These are phyloP conservation scores for Salix caprea DNA, from an alignment of 345 rosid species.

Conservation along the genomic window DNA sequence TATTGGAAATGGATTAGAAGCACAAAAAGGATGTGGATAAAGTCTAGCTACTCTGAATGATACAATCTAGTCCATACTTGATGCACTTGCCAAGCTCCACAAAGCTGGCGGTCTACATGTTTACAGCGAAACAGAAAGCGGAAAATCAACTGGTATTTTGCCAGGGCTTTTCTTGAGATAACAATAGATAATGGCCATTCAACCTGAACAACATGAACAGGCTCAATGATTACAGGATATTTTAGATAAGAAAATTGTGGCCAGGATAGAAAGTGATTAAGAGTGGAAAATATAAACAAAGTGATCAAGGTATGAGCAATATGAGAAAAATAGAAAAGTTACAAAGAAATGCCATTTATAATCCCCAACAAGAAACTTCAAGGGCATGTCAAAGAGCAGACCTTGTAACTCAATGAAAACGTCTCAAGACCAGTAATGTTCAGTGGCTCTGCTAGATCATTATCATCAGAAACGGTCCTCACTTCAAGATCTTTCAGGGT, in stretches of 20 bases:
- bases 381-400: slow-evolving; percentile 14
- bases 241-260: background rate
- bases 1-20: slow-evolving; percentile 21
- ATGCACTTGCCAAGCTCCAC: slow-evolving; percentile 96
- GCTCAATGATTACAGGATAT: background rate
- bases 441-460: slow-evolving; percentile 59
- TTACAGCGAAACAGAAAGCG: slow-evolving; percentile 91
- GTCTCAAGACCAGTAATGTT: slow-evolving; percentile 93
- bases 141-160: slow-evolving; percentile 87
- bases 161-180: slow-evolving; percentile 79
- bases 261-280: background rate
- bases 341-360: background rate
- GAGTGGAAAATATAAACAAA: background rate
- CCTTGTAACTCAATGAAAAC: slow-evolving; percentile 96
- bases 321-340: background rate
- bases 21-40: slow-evolving; percentile 7
- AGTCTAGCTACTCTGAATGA: background rate
- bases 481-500: slow-evolving; percentile 48
- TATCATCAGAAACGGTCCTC: slow-evolving; percentile 34
- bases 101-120: slow-evolving; percentile 93
- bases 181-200: slow-evolving; percentile 95
- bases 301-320: background rate
- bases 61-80: slow-evolving; percentile 52
- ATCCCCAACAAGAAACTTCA: background rate
- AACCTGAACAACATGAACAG: slow-evolving; percentile 49